A percentile compares a stretch with the other conserved stretches of the same genome.
phyloP scores from a whole-genome alignment of 345 rosid species.

The Rhodamnia rubescens region DNA sequence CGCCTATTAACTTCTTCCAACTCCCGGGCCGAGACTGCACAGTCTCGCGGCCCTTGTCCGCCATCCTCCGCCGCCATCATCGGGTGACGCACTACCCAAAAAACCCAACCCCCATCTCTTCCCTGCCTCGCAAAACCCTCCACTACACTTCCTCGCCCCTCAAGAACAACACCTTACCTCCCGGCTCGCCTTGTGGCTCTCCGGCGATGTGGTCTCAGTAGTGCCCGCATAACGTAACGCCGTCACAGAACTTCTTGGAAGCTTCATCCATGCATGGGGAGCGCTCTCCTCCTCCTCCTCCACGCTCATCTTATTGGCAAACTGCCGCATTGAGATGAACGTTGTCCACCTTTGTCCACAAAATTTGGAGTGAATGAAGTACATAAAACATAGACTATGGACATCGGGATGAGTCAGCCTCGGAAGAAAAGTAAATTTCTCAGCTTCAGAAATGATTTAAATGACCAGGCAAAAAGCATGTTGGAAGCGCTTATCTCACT shows the following conservation, averaged over 20 bases:
- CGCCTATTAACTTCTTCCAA: slow-evolving; percentile 6
- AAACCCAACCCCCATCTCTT: slow-evolving; percentile 17
- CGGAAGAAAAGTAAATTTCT: too few relatives aligned
- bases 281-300: not conserved
- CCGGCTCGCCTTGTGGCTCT: slow-evolving; percentile 19
- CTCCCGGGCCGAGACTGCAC: slow-evolving; percentile 27
- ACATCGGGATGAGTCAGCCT: too few relatives aligned
- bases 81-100: slow-evolving; percentile 11
- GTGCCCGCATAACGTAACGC: too few relatives aligned
- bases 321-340: too few relatives aligned
- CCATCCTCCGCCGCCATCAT: not conserved
- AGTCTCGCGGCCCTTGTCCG: slow-evolving; percentile 5
- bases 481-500: too few relatives aligned
- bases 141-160: slow-evolving; percentile 22
- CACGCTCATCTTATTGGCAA: too few relatives aligned
- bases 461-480: too few relatives aligned
- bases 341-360: too few relatives aligned
- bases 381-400: too few relatives aligned
- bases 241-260: slow-evolving; percentile 6
- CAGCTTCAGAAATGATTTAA: too few relatives aligned
- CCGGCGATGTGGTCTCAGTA: slow-evolving; percentile 22
- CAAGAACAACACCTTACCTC: slow-evolving; percentile 18
- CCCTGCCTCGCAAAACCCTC: slow-evolving; percentile 1
- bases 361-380: too few relatives aligned
- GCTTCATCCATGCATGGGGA: slow-evolving; percentile 9